Base-by-base conservation (phyloP, 768 basidiomycete species). In the Sarcomyxa edulis region DNA sequence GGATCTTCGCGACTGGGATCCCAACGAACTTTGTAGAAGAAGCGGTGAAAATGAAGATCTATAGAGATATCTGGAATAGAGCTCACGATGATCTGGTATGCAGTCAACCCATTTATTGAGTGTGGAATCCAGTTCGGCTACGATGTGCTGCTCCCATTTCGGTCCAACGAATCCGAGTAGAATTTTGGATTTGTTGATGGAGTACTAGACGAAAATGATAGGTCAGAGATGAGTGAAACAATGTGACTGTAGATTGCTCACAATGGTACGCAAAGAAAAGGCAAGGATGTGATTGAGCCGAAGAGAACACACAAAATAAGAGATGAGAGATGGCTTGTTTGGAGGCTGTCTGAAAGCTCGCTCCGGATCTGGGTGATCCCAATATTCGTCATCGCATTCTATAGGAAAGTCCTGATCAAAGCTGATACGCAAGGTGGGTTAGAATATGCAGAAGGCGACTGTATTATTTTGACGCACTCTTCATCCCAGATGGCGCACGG, bases 401-500 rank as follows among this genome's bases (percentile, higher is more conserved):
- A 80, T 60, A 1, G 72, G 75, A 5, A 79, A 60, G 36, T 87
- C 85, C 5, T 83, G 64, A 47, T 91, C 86, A 49, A 85, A 81
- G 49, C 84, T 87, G 42, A 11, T 8, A 6, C 11, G 14, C 22
- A 28, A 28, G 33, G 31, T 18, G 2, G n/a, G n/a, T n/a, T n/a
- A 16, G 14, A n/a, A 37, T 23, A 44, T 27, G 16, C 3, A 39
- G 27, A 23, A 15, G 21, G 10, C 31, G 35, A 35, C 11, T 11
- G 39, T 12, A 16, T 9, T 9, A 26, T 20, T 43, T 16, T 18
- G 31, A 66, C 78, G 47, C 51, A 79, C 78, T 86, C 85, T 53
- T 84, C 84, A 46, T 88, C 85, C 39, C 83, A 80, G 4, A 89
- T 64, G 3, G 76, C 75, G 49, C 80, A 74, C 2, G 83, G 80